Evolutionary conservation across 768 basidiomycete species (phyloP).

Genomic region (Panus rudis): DNA sequence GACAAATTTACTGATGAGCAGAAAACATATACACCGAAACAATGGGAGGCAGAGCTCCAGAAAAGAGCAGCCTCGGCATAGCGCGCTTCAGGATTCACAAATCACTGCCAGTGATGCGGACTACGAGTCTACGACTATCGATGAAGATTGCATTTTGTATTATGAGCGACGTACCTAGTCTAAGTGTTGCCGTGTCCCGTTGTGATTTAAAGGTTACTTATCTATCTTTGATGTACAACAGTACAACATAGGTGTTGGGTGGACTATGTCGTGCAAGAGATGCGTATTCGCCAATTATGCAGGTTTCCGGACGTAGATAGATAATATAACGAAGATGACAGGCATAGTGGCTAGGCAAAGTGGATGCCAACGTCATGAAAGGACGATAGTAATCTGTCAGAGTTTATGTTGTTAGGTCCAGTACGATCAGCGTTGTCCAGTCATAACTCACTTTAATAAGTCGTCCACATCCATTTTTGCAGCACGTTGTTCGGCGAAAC

Average conservation of each 20-base stretch:
- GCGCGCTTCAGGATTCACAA: no score
- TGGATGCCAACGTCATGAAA: constrained; percentile 73
- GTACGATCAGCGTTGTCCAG: neutral
- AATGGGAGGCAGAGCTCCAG: constrained; percentile 47
- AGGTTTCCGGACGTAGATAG: neutral
- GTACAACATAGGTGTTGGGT: no score
- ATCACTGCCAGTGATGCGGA: no score
- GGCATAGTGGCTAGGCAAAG: constrained; percentile 41
- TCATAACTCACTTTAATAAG: constrained; percentile 63
- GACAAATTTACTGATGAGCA: constrained; percentile 19
- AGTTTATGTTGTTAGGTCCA: neutral
- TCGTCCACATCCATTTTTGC: constrained; percentile 94
- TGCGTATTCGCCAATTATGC: neutral
- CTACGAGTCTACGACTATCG: no score
- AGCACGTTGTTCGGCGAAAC: constrained; percentile 70
- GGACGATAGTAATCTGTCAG: constrained; percentile 55
- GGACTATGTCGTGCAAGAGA: no score
- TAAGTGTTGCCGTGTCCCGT: no score
- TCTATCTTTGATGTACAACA: no score
- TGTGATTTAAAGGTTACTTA: no score
- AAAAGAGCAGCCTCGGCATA: constrained; percentile 24
- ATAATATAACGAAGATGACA: neutral
- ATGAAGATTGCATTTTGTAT: no score
- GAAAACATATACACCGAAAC: constrained; percentile 70
- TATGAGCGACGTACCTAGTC: no score